Evolutionary conservation across 345 rosid species (phyloP).

Genomic region (Salix brachista): DNA sequence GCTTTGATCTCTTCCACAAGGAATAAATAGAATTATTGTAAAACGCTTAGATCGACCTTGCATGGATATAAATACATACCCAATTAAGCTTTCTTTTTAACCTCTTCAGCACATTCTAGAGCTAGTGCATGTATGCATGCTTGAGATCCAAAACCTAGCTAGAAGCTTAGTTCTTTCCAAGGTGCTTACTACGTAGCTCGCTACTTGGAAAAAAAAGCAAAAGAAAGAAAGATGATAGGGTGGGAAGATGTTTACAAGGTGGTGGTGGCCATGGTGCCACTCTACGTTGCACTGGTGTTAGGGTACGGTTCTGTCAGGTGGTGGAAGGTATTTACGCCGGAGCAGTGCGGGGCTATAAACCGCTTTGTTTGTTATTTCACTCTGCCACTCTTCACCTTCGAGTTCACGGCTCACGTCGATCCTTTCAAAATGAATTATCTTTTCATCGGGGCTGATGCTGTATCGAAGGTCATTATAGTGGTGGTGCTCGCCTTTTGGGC

Average conservation of each 20-base stretch:
- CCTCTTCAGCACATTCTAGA: not conserved
- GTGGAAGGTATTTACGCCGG: constrained; percentile 73
- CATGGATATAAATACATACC: constrained; percentile 9
- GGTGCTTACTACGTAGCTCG: not conserved
- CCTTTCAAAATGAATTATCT: constrained; percentile 70
- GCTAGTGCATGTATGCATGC: not conserved
- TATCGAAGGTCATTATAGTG: constrained; percentile 62
- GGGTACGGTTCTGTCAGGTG: constrained; percentile 89
- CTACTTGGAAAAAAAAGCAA: not conserved
- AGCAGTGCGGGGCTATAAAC: constrained; percentile 77
- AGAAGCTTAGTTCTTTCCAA: not conserved
- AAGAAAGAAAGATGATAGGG: constrained; percentile 51
- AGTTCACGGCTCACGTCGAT: constrained; percentile 65
- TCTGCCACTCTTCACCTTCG: constrained; percentile 67
- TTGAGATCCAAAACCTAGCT: not conserved
- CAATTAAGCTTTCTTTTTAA: not conserved
- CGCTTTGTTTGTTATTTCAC: constrained; percentile 77
- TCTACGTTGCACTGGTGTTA: constrained; percentile 63
- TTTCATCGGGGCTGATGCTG: constrained; percentile 56
- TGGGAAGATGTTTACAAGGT: constrained; percentile 77
- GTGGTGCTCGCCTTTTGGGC: constrained; percentile 58
- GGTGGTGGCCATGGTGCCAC: constrained; percentile 70
- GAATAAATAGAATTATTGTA: not conserved
- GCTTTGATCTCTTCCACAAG: not conserved
- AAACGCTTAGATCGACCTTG: not conserved